Conservation (phyloP, 768 basidiomycete species). For the Zangia roseola region DNA sequence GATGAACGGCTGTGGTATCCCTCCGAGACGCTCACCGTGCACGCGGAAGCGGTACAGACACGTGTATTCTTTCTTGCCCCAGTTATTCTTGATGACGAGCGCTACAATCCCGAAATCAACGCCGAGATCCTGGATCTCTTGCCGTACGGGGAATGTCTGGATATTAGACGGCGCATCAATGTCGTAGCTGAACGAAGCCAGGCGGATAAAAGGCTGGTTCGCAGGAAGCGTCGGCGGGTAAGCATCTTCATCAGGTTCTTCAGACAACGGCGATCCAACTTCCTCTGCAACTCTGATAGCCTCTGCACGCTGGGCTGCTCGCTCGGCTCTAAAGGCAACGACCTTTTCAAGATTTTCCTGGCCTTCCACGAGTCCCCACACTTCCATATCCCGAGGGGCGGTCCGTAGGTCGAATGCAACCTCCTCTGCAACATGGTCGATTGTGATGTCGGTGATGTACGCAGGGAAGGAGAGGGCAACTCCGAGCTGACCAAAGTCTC, state of each 20-base stretch:
- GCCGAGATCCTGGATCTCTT: conserved; percentile 63
- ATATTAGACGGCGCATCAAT: conserved; percentile 51
- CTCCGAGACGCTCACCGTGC: conserved; percentile 59
- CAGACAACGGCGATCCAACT: conserved; percentile 16
- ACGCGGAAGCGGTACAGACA: conserved; percentile 88
- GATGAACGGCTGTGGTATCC: conserved; percentile 37
- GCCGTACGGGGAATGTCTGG: conserved; percentile 77
- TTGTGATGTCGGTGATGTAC: conserved; percentile 63
- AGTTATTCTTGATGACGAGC: conserved; percentile 79
- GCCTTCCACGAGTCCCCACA: conserved; percentile 89
- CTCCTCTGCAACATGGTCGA: conserved; percentile 86
- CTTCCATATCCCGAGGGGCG: conserved; percentile 84
- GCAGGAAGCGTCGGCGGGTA: conserved; percentile 51
- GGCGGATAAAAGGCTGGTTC: conserved; percentile 52
- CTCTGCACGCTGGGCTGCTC: conserved; percentile 35
- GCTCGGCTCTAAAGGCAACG: conserved; percentile 50
- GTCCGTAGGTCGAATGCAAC: conserved; percentile 77
- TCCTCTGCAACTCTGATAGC: conserved; percentile 34
- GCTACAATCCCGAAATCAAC: conserved; percentile 87
- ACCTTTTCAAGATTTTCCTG: conserved; percentile 65
- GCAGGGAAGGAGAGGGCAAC: conserved; percentile 69
- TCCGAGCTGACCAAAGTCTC: conserved; percentile 76
- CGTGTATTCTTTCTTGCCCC: conserved; percentile 80
- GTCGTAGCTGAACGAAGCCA: conserved; percentile 71
- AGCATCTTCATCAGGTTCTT: conserved; percentile 33